Evolutionary conservation across 2,329 filamentous ascomycete species (phyloP).

Genomic region (Pyricularia grisea): DNA sequence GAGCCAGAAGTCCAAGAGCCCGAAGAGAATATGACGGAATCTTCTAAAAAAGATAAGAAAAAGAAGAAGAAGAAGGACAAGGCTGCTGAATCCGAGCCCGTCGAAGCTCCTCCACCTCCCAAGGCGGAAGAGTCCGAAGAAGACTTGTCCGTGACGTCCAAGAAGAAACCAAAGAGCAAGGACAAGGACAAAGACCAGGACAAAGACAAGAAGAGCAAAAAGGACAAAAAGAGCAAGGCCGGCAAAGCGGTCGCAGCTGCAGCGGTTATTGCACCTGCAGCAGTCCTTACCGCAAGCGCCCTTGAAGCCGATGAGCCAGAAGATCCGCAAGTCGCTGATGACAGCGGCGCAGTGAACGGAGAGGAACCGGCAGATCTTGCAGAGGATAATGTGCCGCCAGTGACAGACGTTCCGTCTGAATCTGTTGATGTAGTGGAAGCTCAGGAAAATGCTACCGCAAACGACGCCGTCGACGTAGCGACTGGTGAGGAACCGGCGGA

Average conservation of each 20-base stretch:
- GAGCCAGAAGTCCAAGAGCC: background rate
- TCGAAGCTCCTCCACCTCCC: background rate
- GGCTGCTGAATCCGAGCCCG: constrained; percentile 2
- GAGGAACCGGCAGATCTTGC: constrained; percentile 3
- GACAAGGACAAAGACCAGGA: background rate
- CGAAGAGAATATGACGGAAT: background rate
- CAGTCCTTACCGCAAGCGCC: background rate
- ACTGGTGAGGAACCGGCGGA: background rate
- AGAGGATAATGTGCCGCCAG: background rate
- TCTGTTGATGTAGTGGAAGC: background rate
- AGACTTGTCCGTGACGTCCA: background rate
- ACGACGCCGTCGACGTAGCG: background rate
- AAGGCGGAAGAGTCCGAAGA: background rate
- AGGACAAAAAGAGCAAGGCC: background rate
- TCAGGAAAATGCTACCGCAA: background rate
- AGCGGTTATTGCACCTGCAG: background rate
- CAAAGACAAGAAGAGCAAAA: constrained; percentile 5
- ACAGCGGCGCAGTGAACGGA: background rate
- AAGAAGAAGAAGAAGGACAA: background rate
- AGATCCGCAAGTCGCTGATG: background rate
- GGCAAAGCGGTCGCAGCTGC: background rate
- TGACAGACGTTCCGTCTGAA: background rate
- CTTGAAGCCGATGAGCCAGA: background rate
- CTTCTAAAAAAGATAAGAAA: background rate
- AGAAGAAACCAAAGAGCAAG: background rate